Evolutionary conservation across 2,329 filamentous ascomycete species (phyloP), one percentile per base, ranked within the genome.

Genomic region (Apiospora koreana): DNA sequence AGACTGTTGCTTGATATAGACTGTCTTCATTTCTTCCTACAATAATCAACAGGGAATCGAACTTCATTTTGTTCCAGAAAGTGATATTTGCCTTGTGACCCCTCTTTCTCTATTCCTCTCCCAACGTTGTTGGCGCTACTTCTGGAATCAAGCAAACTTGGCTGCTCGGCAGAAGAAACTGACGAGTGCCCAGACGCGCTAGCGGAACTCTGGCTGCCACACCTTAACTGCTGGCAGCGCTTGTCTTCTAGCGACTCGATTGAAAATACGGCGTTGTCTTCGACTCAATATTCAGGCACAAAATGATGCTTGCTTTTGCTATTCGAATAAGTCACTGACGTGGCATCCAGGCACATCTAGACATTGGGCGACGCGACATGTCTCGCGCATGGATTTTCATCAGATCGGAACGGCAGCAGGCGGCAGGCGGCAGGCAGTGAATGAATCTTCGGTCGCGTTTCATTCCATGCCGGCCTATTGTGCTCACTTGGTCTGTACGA

Each of bases 1-100:
- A 62, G 54, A 62, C 54, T 62, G 54, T 62, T 62, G 54, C 31
- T 10, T 21, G 54, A 38, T 62, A 62, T 62, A 62, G 54, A 62
- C 54, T 38, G 54, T 38, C 54, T 62, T 38, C 38, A n/a, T 38
- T n/a, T 38, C 18, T 38, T 58, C 50, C 3, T 35, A 38, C 18
- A 14, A 23, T 62, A 62, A 62, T 38, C 18, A 14, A 58, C 8
- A 38, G n/a, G 18, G 3, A 62, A 62, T 18, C 21, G 31, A 38
- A 38, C 28, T 38, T 14, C 18, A 38, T n/a, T 62, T n/a, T n/a
- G 28, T 38, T 12, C 54, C 12, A 38, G 1, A 5, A n/a, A 8
- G 2, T 16, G 2, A 35, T 35, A 35, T 58, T 21, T 21, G 50
- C 6, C 50, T n/a, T n/a, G n/a, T n/a, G 7, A n/a, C 43, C 21